Percentiles rank a stretch among this genome's conserved stretches.
Conservation (phyloP, 140 eudicot species). For the Eryngium alpinum region DNA sequence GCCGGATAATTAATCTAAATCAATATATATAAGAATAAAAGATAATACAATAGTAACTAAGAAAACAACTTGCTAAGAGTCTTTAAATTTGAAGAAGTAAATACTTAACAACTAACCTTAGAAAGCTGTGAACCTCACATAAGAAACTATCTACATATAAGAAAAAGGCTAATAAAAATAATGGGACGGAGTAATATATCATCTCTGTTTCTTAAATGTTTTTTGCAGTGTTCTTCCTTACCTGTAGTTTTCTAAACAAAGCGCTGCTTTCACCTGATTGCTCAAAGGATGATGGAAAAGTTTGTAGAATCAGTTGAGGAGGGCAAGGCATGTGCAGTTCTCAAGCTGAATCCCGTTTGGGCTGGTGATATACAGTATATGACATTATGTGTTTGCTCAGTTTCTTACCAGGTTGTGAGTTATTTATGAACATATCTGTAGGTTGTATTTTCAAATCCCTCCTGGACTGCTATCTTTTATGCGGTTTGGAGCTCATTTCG, state of each 20-base stretch:
- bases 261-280: constrained; percentile 4
- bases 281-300: constrained; percentile 6
- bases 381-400: constrained; percentile 14
- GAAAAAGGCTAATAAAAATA: not conserved
- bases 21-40: too few species aligned
- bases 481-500: too few species aligned
- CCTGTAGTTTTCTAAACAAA: constrained; percentile 6
- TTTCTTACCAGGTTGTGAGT: constrained; percentile 10
- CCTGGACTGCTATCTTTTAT: constrained; percentile 8
- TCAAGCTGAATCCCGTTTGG: constrained; percentile 11
- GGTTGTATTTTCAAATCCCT: constrained; percentile 5
- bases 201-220: not conserved
- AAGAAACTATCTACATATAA: too few species aligned
- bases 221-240: not conserved
- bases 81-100: too few species aligned
- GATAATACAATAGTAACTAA: too few species aligned
- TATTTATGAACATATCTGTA: constrained; percentile 7
- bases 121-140: too few species aligned
- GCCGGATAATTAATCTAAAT: too few species aligned
- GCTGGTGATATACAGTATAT: not conserved
- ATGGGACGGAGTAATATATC: too few species aligned
- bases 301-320: constrained; percentile 3
- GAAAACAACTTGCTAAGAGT: too few species aligned
- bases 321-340: constrained; percentile 10
- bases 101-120: too few species aligned